Percentiles rank a stretch among this genome's conserved stretches.
Conservation (phyloP, 2,329 filamentous ascomycete species). For the Arthrobotrys megalospora region DNA sequence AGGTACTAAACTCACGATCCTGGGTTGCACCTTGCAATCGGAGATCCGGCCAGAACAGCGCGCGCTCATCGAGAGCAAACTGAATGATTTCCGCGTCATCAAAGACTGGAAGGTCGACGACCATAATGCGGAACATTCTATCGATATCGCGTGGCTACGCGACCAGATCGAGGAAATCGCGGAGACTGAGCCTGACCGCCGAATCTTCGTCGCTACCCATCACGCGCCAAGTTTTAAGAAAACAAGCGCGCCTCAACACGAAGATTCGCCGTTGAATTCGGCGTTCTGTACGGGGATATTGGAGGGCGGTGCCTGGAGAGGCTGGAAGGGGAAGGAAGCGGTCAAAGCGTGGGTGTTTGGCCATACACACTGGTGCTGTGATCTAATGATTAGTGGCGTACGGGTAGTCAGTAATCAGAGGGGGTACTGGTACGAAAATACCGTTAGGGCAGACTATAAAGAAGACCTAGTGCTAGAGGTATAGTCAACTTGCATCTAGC, state of each 20-base stretch:
- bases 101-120: conserved; percentile 72
- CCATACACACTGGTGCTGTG: conserved; percentile 70
- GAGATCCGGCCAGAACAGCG: conserved; percentile 68
- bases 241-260: conserved; percentile 71
- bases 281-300: conserved; percentile 73
- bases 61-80: conserved; percentile 68
- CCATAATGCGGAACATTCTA: conserved; percentile 71
- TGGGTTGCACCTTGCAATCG: conserved; percentile 75
- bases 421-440: conserved; percentile 58
- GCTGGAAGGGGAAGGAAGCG: conserved; percentile 64
- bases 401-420: conserved; percentile 60
- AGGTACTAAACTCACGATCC: conserved; percentile 69
- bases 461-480: conserved; percentile 55
- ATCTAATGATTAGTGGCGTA: conserved; percentile 63
- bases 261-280: conserved; percentile 69
- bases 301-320: conserved; percentile 60
- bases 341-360: conserved; percentile 70
- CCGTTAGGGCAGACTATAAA: conserved; percentile 52
- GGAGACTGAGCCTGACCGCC: conserved; percentile 54
- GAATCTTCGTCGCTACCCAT: conserved; percentile 72
- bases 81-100: conserved; percentile 72
- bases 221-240: conserved; percentile 72
- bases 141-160: conserved; percentile 72
- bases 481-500: neutral
- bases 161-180: conserved; percentile 66